Percentiles rank a stretch among this genome's conserved stretches.
These are phyloP conservation scores for Hyphodiscus sp. DNA, from an alignment of 2,329 filamentous ascomycete genomes.

Conservation along the genomic window DNA sequence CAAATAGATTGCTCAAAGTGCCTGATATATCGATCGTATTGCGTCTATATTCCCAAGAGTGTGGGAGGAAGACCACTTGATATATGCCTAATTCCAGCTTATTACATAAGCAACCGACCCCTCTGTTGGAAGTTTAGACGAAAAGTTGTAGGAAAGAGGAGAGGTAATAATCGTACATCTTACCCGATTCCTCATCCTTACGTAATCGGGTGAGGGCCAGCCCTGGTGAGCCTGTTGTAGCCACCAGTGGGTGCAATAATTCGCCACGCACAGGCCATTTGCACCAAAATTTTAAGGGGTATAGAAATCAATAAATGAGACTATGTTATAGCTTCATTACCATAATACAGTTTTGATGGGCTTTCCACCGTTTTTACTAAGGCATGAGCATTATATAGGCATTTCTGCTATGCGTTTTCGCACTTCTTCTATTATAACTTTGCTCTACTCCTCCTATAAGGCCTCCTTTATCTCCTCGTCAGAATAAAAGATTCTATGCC, in stretches of 20 bases:
- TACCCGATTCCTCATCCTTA: too few relatives aligned
- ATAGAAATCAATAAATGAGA: neutral
- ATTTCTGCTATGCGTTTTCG: neutral
- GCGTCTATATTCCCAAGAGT: too few relatives aligned
- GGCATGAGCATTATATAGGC: neutral
- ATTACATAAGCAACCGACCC: too few relatives aligned
- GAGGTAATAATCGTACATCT: too few relatives aligned
- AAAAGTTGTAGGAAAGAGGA: too few relatives aligned
- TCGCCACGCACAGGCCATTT: neutral
- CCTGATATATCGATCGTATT: too few relatives aligned
- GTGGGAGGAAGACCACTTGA: too few relatives aligned
- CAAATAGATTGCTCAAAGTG: too few relatives aligned
- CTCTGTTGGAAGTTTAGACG: too few relatives aligned
- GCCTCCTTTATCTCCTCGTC: neutral
- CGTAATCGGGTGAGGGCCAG: too few relatives aligned
- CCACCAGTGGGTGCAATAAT: neutral
- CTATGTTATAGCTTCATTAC: neutral
- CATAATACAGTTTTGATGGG: neutral
- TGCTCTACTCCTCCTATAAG: neutral
- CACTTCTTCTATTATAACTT: neutral
- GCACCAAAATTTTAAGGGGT: neutral
- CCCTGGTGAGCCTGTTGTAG: too few relatives aligned
- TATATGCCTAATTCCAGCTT: too few relatives aligned
- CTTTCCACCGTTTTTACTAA: neutral
- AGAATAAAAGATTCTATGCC: neutral